Percentiles rank a stretch among this genome's conserved stretches.
Evolutionary conservation across 108 stramenopile species (phyloP).

Genomic region (Nannochloropsis salina): DNA sequence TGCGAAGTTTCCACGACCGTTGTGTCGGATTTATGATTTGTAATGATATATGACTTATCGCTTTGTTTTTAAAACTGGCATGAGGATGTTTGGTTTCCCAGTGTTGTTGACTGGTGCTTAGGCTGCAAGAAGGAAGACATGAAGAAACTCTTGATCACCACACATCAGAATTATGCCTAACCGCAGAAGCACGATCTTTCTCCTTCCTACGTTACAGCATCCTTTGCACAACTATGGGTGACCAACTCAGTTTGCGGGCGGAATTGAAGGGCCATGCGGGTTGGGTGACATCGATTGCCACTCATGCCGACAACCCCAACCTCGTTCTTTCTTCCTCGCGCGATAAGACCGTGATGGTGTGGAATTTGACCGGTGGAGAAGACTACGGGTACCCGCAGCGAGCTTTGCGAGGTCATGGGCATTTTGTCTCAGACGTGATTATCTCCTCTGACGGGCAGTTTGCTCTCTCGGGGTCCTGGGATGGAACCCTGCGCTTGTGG

Average conservation of each 20-base stretch:
- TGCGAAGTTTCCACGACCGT: too few species aligned
- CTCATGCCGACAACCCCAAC: constrained; percentile 95
- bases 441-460: constrained; percentile 93
- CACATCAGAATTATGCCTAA: too few species aligned
- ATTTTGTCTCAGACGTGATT: constrained; percentile 98
- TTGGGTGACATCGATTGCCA: constrained; percentile 99
- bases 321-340: constrained; percentile 91
- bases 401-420: constrained; percentile 92
- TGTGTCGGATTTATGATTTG: too few species aligned
- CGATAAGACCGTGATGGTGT: constrained; percentile 94
- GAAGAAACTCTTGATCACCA: too few species aligned
- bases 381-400: constrained; percentile 86
- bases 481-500: constrained; percentile 95
- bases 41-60: too few species aligned
- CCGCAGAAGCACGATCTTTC: too few species aligned
- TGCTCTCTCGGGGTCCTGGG: constrained; percentile 94
- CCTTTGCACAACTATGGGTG: constrained; percentile 64
- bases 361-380: constrained; percentile 76
- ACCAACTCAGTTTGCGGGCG: constrained; percentile 83
- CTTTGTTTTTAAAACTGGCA: too few species aligned
- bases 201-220: too few species aligned
- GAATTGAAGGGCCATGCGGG: constrained; percentile 84
- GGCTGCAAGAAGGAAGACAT: too few species aligned
- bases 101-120: too few species aligned
- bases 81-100: too few species aligned